These are phyloP conservation scores for Phytophthora cajani DNA, from an alignment of 352 stramenopile species.

Conservation along the genomic window DNA sequence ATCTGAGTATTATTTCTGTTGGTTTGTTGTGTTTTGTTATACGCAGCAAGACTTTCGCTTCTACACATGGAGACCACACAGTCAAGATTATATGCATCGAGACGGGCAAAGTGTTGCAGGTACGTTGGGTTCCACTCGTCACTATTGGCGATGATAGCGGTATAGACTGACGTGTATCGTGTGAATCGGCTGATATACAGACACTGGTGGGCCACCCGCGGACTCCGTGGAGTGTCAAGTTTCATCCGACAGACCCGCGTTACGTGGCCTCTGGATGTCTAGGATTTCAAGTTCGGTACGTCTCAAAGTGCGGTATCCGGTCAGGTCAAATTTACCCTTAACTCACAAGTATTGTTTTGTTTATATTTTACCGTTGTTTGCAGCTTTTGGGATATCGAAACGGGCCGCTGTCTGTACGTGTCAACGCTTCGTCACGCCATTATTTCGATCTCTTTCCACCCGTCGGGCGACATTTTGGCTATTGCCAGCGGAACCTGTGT, in stretches of 20 bases:
- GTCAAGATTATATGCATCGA: constrained; percentile 97
- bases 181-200: constrained; percentile 34
- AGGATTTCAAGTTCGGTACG: constrained; percentile 93
- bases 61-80: constrained; percentile 98
- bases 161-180: constrained; percentile 5
- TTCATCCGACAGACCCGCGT: constrained; percentile 93
- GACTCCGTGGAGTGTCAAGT: constrained; percentile 98
- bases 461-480: constrained; percentile 92
- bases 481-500: constrained; percentile 95
- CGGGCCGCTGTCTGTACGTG: constrained; percentile 93
- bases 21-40: background rate
- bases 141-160: constrained; percentile 4
- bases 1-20: background rate
- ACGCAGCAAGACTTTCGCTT: constrained; percentile 93
- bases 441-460: constrained; percentile 98
- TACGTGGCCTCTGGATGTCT: constrained; percentile 98
- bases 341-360: background rate
- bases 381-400: constrained; percentile 91
- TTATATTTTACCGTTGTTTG: background rate
- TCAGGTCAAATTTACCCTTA: background rate
- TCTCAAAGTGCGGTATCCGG: background rate
- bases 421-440: constrained; percentile 94
- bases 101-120: constrained; percentile 86
- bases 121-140: constrained; percentile 20
- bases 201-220: constrained; percentile 85